These are phyloP conservation scores for Geotrichum reessii DNA, from an alignment of 1,139 yeast genomes.

Conservation along the genomic window DNA sequence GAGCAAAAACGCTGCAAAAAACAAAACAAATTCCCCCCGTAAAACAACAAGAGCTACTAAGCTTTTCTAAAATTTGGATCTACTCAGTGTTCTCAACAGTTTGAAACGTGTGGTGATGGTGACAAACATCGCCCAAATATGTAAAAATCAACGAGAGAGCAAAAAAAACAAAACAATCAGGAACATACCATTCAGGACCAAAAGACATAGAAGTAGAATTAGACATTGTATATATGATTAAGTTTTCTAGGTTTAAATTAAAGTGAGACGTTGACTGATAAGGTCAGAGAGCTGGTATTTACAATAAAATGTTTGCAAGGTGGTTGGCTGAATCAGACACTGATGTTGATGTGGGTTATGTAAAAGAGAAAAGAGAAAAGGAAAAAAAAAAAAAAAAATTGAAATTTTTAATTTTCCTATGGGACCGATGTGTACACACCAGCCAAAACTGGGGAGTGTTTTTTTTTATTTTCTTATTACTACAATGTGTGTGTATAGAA, in stretches of 20 bases:
- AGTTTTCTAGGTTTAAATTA: neutral
- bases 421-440: neutral
- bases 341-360: neutral
- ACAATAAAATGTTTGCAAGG: slow-evolving; percentile 2
- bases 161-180: neutral
- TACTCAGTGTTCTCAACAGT: neutral
- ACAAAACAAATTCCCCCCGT: neutral
- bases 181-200: slow-evolving; percentile 24
- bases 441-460: neutral
- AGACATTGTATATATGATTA: slow-evolving; percentile 19
- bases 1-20: neutral
- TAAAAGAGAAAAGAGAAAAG: slow-evolving; percentile 4
- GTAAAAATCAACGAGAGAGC: neutral
- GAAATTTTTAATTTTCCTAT: neutral
- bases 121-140: neutral
- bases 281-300: slow-evolving; percentile 4
- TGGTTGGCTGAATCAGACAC: slow-evolving; percentile 4
- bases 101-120: neutral
- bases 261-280: neutral
- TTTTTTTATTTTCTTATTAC: neutral
- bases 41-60: neutral
- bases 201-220: slow-evolving; percentile 27
- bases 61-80: neutral
- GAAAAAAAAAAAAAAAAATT: slow-evolving; percentile 4
- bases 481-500: too few relatives aligned